Base-by-base conservation (phyloP, 306 rosid genomes). In the Dalbergia oliveri region DNA sequence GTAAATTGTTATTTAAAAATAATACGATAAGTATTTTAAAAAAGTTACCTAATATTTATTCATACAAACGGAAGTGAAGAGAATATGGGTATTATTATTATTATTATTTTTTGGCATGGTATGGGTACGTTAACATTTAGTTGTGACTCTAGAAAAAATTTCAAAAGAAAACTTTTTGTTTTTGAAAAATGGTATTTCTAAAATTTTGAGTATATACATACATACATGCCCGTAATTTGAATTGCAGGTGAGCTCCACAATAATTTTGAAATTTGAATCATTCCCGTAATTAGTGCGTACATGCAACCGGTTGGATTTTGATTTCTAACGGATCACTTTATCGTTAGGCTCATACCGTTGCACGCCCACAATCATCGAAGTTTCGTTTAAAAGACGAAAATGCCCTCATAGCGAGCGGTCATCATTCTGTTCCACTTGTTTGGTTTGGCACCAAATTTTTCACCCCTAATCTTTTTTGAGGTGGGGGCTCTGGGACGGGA, bases 261-360 rank as follows among this genome's bases (percentile, higher is more conserved):
- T n/a, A 61, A 75, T 66, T 82, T 82, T 9, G 68, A 84, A 79
- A 61, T 49, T 54, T 66, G 63, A 39, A 49, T 37, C 58, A 54
- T 57, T 63, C 66, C 78, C 75, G 73, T 75, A 86, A 81, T 82
- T 62, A 43, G 76, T 68, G 79, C 56, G 57, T 13, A 31, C 9
- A 47, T 19, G 62, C 75, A 79, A 15, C 67, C 37, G 61, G 67
- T 57, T 70, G 44, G 77, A 62, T 79, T 65, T 63, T 73, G 74
- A 60, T 68, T 41, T 72, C 58, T 19, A 86, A 84, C 90, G 85
- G 84, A 84, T 75, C 74, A 75, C 84, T 83, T 80, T 78, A 75
- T 68, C 62, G 49, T 82, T 45, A 35, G 73, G 67, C 43, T 70
- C 37, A 73, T 66, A 41, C 83, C 75, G 82, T 75, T 83, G 67